Evolutionary conservation across 2,329 filamentous ascomycete species (phyloP), one percentile per base, ranked within the genome.

Genomic region (Ascochyta koolunga): DNA sequence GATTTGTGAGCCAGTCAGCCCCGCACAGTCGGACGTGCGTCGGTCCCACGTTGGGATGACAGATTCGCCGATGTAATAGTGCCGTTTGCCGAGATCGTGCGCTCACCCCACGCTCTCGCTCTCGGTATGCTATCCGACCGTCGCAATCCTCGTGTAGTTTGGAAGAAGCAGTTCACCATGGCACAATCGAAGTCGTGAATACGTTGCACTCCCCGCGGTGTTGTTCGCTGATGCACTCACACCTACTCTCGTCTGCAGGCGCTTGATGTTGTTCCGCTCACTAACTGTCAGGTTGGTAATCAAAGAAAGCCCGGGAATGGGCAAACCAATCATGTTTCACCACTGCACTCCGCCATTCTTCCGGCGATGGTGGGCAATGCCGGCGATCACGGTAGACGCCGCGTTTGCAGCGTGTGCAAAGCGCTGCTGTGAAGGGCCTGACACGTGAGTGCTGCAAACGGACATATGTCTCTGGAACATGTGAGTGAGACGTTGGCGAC

Each of bases 1-100:
- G 53, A 48, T 48, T 56, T 52, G 49, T 45, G 44, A 56, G 54
- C 48, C 43, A 48, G n/a, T 48, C 39, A 53, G 54, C 54, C 54
- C 53, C 49, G 43, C 47, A 42, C 38, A 37, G 40, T 56, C 54
- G 44, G 54, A 51, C 42, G 37, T 41, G 41, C 35, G 45, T 25
- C 29, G 10, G 5, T 29, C 11, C 10, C n/a, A 27, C 38, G 24
- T 46, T 47, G 25, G 24, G 37, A 5, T 51, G 48, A 50, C 53
- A 48, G 22, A 19, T 45, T 31, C 36, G 22, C 51, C 51, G 40
- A 21, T 48, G 51, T 54, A 50, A 54, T 40, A 41, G 41, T 11
- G 41, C 42, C 32, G 25, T 43, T 49, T 56, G 54, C 54, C 54
- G 48, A 56, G 49, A 45, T 36, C 32, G 47, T 47, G 53, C 41